Evolutionary conservation across 2,329 filamentous ascomycete genomes (phyloP).

Genomic region (Ceratocystis harringtonii): DNA sequence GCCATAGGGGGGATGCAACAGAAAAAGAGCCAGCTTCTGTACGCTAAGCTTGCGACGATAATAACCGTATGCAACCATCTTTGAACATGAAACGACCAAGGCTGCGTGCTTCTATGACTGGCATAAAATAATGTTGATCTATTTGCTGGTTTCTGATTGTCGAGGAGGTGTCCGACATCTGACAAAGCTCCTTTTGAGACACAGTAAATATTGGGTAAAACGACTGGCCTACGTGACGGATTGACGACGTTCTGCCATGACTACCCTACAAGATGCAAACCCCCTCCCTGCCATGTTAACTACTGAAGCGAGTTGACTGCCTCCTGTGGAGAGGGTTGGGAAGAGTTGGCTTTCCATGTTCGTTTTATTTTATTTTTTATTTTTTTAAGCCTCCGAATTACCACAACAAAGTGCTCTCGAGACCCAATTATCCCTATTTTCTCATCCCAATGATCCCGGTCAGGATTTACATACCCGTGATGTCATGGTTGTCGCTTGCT

Average conservation of each 20-base stretch:
- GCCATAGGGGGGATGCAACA: background rate
- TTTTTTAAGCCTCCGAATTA: background rate
- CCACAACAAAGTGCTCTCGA: background rate
- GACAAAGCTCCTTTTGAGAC: background rate
- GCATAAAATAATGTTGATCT: background rate
- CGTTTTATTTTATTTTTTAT: no score
- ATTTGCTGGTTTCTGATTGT: background rate
- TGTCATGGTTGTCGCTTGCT: conserved; percentile 5
- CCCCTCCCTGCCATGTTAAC: background rate
- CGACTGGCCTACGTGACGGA: background rate
- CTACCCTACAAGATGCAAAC: background rate
- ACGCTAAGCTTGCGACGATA: background rate
- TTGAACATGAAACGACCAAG: background rate
- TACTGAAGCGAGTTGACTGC: background rate
- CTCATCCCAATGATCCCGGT: background rate
- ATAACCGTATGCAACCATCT: background rate
- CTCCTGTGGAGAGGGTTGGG: no score
- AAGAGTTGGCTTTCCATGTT: no score
- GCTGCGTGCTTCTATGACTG: background rate
- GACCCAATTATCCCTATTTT: background rate
- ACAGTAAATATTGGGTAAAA: background rate
- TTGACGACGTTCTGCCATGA: background rate
- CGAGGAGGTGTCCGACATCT: background rate
- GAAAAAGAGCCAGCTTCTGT: background rate
- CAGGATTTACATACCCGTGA: background rate